Evolutionary conservation across 1,284 basidiomycete genomes (phyloP).

Genomic region (Gymnopus androsaceus): DNA sequence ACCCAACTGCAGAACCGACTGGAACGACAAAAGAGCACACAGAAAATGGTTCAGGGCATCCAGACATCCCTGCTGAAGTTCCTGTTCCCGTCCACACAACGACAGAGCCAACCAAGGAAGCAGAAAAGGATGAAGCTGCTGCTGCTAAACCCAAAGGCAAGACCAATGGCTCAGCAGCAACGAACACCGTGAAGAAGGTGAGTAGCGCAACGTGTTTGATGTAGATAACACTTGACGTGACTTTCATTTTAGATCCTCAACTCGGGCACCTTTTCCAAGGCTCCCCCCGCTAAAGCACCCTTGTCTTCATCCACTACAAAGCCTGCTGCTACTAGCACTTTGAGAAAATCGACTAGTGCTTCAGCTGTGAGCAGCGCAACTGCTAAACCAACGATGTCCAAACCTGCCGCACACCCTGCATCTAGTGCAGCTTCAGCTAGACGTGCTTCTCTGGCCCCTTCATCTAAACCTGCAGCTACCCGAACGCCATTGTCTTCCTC

Average conservation of each 20-base stretch:
- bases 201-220: constrained; percentile 32
- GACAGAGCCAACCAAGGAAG: constrained; percentile 9
- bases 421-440: constrained; percentile 39
- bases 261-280: constrained; percentile 67
- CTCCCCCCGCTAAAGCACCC: constrained; percentile 46
- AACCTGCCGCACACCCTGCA: constrained; percentile 27
- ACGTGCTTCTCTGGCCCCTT: constrained; percentile 50
- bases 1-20: constrained; percentile 20
- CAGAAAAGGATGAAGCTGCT: constrained; percentile 14
- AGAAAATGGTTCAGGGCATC: constrained; percentile 5
- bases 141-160: constrained; percentile 36
- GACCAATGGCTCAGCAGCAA: constrained; percentile 46
- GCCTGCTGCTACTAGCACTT: constrained; percentile 36
- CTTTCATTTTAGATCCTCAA: constrained; percentile 54
- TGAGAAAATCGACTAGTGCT: constrained; percentile 53
- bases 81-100: constrained; percentile 16
- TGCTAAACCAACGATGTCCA: constrained; percentile 44
- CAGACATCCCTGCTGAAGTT: constrained; percentile 13
- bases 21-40: constrained; percentile 3
- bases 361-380: constrained; percentile 29
- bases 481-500: constrained; percentile 41
- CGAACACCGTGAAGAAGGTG: constrained; percentile 69
- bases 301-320: constrained; percentile 31
- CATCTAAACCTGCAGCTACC: constrained; percentile 35
- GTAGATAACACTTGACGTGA: constrained; percentile 29